These are phyloP conservation scores for Colletotrichum coccodes DNA, from an alignment of 2,329 filamentous ascomycete species.

Conservation along the genomic window DNA sequence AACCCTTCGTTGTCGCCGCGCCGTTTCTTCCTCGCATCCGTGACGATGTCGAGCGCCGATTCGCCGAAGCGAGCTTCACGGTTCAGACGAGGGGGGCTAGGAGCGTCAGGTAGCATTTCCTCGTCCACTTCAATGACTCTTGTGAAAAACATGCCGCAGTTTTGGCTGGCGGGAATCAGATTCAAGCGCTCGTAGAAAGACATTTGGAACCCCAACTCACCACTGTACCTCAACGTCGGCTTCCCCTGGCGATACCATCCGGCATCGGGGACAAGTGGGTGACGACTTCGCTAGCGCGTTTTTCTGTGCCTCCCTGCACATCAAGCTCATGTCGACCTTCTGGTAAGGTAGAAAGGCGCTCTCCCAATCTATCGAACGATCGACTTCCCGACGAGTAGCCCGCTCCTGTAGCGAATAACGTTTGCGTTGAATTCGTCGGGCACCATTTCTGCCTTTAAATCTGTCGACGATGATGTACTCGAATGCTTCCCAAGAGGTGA, in stretches of 20 bases:
- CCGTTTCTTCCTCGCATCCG: not conserved
- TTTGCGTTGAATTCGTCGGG: not conserved
- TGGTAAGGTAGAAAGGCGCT: not conserved
- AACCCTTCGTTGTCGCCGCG: not conserved
- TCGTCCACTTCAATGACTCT: not conserved
- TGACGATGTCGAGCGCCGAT: not conserved
- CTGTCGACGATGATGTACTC: not conserved
- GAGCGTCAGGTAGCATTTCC: not conserved
- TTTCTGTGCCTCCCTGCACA: not conserved
- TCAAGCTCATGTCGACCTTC: not conserved
- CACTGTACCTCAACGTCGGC: not conserved
- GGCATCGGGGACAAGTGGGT: not conserved
- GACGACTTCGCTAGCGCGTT: not conserved
- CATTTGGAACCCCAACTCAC: not conserved
- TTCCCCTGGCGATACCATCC: not conserved
- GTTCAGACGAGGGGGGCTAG: not conserved
- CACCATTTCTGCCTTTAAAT: not conserved
- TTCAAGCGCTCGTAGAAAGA: not conserved
- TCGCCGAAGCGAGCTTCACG: not conserved
- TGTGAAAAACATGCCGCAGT: not conserved
- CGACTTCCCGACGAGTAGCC: not conserved
- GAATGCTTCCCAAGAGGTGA: slow-evolving; percentile 5
- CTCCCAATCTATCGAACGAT: not conserved
- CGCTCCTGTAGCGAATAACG: not conserved
- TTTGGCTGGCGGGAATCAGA: not conserved